Conservation (phyloP, 768 basidiomycete species). For the Lanmaoa pseudosensibilis region DNA sequence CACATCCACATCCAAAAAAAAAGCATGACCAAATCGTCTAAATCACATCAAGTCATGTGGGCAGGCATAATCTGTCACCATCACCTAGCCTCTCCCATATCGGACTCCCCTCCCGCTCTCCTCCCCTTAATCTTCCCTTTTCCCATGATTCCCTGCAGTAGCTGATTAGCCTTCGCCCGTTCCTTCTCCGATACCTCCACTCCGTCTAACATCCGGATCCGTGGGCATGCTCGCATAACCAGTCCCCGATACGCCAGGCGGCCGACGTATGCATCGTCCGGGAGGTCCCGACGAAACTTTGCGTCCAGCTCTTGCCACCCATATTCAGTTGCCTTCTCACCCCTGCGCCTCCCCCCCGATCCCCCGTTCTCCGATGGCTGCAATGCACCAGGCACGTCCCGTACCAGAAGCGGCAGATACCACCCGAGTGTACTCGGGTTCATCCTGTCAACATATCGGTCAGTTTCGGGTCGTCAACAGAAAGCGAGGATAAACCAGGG, state of each 20-base stretch:
- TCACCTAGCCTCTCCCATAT: constrained; percentile 12
- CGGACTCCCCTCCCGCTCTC: constrained; percentile 16
- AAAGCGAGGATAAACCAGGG: background rate
- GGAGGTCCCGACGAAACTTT: constrained; percentile 86
- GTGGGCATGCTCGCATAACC: constrained; percentile 72
- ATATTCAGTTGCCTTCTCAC: constrained; percentile 31
- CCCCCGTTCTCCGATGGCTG: constrained; percentile 53
- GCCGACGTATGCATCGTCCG: constrained; percentile 84
- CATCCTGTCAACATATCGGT: constrained; percentile 56
- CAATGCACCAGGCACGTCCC: constrained; percentile 63
- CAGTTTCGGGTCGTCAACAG: constrained; percentile 27
- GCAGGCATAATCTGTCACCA: constrained; percentile 34
- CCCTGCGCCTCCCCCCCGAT: constrained; percentile 25
- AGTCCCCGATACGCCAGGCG: constrained; percentile 88
- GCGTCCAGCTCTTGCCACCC: constrained; percentile 78
- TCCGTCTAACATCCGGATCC: constrained; percentile 79
- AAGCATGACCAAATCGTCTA: background rate
- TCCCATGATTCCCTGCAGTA: constrained; percentile 59
- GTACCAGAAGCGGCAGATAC: constrained; percentile 86
- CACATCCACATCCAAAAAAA: background rate
- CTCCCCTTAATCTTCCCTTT: constrained; percentile 38
- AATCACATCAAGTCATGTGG: constrained; percentile 28
- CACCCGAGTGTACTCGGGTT: constrained; percentile 96
- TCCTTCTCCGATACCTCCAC: constrained; percentile 82
- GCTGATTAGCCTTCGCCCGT: constrained; percentile 72